These are phyloP conservation scores for Phytophthora quininea DNA, from an alignment of 352 stramenopile species.

Conservation along the genomic window DNA sequence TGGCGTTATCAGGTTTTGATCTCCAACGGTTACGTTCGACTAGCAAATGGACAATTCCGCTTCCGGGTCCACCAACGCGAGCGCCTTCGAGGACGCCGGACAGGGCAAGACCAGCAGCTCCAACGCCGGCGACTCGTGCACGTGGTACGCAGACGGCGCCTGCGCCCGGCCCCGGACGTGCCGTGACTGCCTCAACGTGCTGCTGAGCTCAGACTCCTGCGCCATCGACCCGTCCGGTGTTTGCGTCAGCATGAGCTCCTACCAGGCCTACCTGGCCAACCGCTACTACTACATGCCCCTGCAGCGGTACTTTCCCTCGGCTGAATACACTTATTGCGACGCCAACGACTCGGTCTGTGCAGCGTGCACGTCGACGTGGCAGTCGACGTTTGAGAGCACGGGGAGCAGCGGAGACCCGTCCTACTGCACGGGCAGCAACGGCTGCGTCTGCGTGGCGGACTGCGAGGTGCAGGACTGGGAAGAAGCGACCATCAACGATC, in stretches of 20 bases:
- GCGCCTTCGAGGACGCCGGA: slow-evolving; percentile 6
- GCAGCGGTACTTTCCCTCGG: slow-evolving; percentile 49
- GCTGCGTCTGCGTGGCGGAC: slow-evolving; percentile 48
- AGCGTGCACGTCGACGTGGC: slow-evolving; percentile 37
- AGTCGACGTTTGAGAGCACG: slow-evolving; percentile 29
- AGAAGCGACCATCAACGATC: slow-evolving; percentile 29
- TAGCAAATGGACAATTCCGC: slow-evolving; percentile 1
- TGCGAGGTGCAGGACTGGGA: slow-evolving; percentile 42
- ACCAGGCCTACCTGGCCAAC: slow-evolving; percentile 38
- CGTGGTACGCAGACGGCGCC: slow-evolving; percentile 33
- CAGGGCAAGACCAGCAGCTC: slow-evolving; percentile 26
- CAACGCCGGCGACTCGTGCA: slow-evolving; percentile 39
- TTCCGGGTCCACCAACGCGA: background rate
- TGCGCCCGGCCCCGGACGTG: slow-evolving; percentile 34
- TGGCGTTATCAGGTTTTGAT: background rate
- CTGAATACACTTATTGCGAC: slow-evolving; percentile 49
- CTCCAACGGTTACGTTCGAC: background rate
- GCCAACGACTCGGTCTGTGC: slow-evolving; percentile 41
- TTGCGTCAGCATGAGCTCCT: slow-evolving; percentile 44
- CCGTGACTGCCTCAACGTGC: slow-evolving; percentile 38
- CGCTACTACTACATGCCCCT: slow-evolving; percentile 54
- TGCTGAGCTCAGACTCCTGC: slow-evolving; percentile 31
- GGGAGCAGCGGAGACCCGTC: slow-evolving; percentile 21
- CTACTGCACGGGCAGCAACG: slow-evolving; percentile 18
- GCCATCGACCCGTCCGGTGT: slow-evolving; percentile 37